Base-by-base conservation (phyloP, 257 asterid species). In the Leonotis leonurus region DNA sequence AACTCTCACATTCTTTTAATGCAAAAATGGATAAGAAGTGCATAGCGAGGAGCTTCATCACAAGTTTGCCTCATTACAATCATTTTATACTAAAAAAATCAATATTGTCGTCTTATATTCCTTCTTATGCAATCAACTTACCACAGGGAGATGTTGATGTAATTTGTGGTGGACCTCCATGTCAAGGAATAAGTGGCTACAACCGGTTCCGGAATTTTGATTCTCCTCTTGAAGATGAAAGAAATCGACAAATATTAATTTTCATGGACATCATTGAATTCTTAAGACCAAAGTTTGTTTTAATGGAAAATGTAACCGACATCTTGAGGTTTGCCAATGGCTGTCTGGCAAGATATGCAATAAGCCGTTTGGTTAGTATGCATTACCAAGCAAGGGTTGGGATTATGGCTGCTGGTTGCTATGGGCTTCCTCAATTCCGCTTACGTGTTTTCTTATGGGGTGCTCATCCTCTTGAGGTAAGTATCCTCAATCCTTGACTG, bases 101-200 rank as follows among this genome's bases (percentile, higher is more conserved):
- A 67, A 1, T 35, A 22, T 44, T 39, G 13, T 53, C 55, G 17
- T 45, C 63, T 39, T 51, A 16, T 45, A 17, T 65, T 12, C 39
- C 24, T 45, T 65, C 29, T 40, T 48, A 39, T 65, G 61, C 3
- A 55, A 48, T 61, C 48, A 16, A 48, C 43, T 39, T 49, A 45
- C 55, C 63, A 25, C 80, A 81, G 87, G 84, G 87, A 56, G 77
- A 73, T 41, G 87, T 78, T 50, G 78, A 57, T 52, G 81, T 78
- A 39, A 73, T 78, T 49, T 80, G 85, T 69, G 85, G 85, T 16
- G 85, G 85, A 41, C 85, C 82, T 24, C 85, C 85, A 46, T 81
- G 87, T 61, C 84, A 78, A 71, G 84, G 87, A 68, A 75, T 81
- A 40, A 81, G 87, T 71, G 87, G 87, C 60, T 76, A 57, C 73